Evolutionary conservation across 139 green algal species (phyloP).

Genomic region (Raphidocelis subcapitata): DNA sequence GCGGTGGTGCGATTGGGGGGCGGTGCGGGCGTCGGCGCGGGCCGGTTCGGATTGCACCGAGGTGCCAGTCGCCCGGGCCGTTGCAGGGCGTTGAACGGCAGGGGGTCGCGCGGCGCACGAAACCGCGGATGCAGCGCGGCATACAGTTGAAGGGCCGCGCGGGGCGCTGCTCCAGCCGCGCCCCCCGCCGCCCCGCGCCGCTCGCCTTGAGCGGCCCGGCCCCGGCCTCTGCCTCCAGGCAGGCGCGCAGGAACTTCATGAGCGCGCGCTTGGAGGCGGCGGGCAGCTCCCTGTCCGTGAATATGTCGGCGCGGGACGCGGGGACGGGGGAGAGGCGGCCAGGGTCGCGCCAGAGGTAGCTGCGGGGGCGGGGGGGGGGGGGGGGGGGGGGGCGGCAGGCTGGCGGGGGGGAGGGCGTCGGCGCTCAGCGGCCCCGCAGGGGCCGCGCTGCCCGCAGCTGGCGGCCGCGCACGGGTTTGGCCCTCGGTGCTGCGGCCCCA

Average conservation of each 20-base stretch:
- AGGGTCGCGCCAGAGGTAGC: constrained; percentile 43
- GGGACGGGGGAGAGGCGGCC: constrained; percentile 55
- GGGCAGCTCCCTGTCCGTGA: constrained; percentile 64
- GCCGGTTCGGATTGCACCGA: no score
- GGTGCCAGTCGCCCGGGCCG: no score
- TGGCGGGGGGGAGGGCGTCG: no score
- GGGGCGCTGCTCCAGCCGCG: no score
- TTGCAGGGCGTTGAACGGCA: no score
- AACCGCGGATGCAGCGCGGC: constrained; percentile 3
- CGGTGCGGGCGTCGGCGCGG: no score
- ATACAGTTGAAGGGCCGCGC: background rate
- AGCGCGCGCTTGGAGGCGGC: constrained; percentile 75
- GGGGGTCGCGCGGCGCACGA: background rate
- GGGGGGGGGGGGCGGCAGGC: background rate
- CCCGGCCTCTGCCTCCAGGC: constrained; percentile 37
- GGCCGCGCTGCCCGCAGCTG: background rate
- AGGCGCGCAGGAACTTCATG: constrained; percentile 68
- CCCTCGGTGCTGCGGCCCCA: no score
- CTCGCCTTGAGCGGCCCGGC: constrained; percentile 18
- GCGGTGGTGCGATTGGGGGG: no score
- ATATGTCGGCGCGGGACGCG: constrained; percentile 73
- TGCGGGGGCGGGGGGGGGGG: no score
- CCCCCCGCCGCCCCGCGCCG: no score
- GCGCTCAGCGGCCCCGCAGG: background rate
- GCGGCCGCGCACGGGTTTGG: no score